Conservation (phyloP, 2,329 filamentous ascomycete genomes). For the Calonectria honghensis region DNA sequence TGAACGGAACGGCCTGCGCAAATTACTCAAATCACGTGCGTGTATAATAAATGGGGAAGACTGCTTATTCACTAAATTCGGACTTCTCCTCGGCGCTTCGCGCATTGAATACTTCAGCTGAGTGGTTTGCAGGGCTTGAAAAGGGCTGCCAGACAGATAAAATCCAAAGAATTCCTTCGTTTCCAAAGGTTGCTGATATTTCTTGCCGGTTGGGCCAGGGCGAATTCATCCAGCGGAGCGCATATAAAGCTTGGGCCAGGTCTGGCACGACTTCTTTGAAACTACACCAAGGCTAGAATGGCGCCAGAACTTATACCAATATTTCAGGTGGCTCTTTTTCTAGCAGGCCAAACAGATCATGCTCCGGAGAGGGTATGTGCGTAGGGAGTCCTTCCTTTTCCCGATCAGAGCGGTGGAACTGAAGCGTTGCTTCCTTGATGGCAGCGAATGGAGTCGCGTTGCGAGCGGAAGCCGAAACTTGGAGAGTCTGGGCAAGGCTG, state of each 20-base stretch:
- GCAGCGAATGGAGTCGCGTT: background rate
- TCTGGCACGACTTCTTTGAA: background rate
- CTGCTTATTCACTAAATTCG: too few species aligned
- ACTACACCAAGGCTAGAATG: background rate
- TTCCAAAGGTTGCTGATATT: too few species aligned
- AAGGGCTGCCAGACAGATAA: too few species aligned
- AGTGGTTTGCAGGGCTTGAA: too few species aligned
- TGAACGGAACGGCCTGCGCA: too few species aligned
- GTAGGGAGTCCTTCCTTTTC: constrained; percentile 6
- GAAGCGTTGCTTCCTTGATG: constrained; percentile 9
- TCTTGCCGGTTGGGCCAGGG: too few species aligned
- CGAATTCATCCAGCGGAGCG: background rate
- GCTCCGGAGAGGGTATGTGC: background rate
- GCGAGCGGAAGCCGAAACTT: background rate
- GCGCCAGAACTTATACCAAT: background rate
- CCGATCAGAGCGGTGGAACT: constrained; percentile 13
- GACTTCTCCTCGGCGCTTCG: too few species aligned
- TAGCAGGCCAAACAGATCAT: background rate
- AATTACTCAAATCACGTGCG: too few species aligned
- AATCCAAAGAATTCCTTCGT: too few species aligned
- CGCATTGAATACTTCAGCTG: too few species aligned
- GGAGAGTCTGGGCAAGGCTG: constrained; percentile 3
- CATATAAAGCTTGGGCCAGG: background rate
- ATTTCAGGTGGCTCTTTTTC: constrained; percentile 1
- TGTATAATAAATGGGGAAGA: too few species aligned